These are phyloP conservation scores for Leccinum fallax DNA, from an alignment of 1,284 basidiomycete genomes.

Conservation along the genomic window DNA sequence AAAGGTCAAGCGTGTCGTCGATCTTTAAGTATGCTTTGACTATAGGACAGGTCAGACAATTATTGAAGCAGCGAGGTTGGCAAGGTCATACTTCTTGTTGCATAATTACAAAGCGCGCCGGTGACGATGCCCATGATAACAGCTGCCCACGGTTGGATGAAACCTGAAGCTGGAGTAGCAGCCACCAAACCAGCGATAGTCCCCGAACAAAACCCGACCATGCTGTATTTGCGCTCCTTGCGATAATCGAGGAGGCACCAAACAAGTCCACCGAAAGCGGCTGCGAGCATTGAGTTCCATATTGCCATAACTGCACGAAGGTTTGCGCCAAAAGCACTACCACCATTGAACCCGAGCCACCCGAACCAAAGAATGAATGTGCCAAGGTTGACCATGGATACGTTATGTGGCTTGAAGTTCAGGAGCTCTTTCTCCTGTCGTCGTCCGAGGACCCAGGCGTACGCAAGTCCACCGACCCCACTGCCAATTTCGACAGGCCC, in stretches of 20 bases:
- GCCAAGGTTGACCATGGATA: conserved; percentile 87
- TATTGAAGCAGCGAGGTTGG: background rate
- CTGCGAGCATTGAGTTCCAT: conserved; percentile 87
- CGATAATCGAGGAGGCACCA: conserved; percentile 91
- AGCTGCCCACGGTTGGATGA: conserved; percentile 66
- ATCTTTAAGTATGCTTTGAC: conserved; percentile 70
- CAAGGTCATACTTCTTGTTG: conserved; percentile 71
- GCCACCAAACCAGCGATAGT: conserved; percentile 89
- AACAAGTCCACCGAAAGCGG: conserved; percentile 77
- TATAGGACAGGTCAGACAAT: conserved; percentile 31
- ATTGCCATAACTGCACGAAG: conserved; percentile 85
- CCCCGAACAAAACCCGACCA: conserved; percentile 90
- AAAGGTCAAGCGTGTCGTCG: conserved; percentile 86
- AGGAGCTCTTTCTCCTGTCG: conserved; percentile 80
- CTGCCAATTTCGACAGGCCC: conserved; percentile 94
- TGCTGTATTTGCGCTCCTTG: conserved; percentile 77
- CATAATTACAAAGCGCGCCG: conserved; percentile 82
- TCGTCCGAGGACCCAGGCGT: conserved; percentile 79
- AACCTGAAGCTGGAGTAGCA: conserved; percentile 83
- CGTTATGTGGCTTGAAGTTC: conserved; percentile 93
- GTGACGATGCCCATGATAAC: conserved; percentile 79
- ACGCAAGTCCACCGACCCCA: conserved; percentile 85
- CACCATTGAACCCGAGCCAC: conserved; percentile 73
- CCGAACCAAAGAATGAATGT: conserved; percentile 93
- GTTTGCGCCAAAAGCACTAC: conserved; percentile 89